A percentile compares a stretch with the other conserved stretches of the same genome.
phyloP scores from a whole-genome alignment of 495 filamentous ascomycete species.

The Penicillium angulare region DNA sequence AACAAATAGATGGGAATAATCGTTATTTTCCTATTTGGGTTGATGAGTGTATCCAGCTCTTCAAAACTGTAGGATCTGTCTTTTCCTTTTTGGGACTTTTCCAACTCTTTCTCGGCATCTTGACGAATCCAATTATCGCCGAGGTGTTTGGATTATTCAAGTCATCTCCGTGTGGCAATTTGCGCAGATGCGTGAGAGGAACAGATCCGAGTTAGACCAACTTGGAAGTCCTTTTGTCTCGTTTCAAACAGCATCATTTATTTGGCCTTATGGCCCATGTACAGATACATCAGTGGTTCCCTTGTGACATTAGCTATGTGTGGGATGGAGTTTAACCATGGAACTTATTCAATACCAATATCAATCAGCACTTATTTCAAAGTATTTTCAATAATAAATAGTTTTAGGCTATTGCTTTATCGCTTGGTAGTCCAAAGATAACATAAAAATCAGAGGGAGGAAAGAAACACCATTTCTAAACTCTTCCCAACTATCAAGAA shows the following conservation, averaged over 20 bases:
- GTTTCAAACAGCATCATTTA: slow-evolving; percentile 3
- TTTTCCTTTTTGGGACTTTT: not conserved
- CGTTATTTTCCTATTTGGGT: slow-evolving; percentile 1
- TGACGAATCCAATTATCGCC: not conserved
- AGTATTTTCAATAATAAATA: not conserved
- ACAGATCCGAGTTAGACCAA: not conserved
- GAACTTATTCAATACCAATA: slow-evolving; percentile 15
- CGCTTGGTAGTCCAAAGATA: not conserved
- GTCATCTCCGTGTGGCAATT: not conserved
- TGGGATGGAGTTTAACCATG: slow-evolving; percentile 29
- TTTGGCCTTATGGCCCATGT: slow-evolving; percentile 23
- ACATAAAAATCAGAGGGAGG: slow-evolving; percentile 13
- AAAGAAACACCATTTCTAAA: slow-evolving; percentile 26
- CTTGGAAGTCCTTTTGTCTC: not conserved
- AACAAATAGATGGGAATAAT: slow-evolving; percentile 54
- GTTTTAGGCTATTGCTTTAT: not conserved
- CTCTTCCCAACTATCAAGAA: slow-evolving; percentile 7
- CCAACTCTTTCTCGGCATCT: not conserved
- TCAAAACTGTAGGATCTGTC: not conserved
- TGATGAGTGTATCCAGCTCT: slow-evolving; percentile 2
- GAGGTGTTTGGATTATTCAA: not conserved
- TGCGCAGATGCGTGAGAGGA: not conserved
- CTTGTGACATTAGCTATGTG: slow-evolving; percentile 26
- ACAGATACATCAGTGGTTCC: slow-evolving; percentile 29
- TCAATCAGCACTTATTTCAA: slow-evolving; percentile 9